Percentiles rank a stretch among this genome's conserved stretches.
Conservation (phyloP, 768 basidiomycete genomes). For the Boletus subcaerulescens region DNA sequence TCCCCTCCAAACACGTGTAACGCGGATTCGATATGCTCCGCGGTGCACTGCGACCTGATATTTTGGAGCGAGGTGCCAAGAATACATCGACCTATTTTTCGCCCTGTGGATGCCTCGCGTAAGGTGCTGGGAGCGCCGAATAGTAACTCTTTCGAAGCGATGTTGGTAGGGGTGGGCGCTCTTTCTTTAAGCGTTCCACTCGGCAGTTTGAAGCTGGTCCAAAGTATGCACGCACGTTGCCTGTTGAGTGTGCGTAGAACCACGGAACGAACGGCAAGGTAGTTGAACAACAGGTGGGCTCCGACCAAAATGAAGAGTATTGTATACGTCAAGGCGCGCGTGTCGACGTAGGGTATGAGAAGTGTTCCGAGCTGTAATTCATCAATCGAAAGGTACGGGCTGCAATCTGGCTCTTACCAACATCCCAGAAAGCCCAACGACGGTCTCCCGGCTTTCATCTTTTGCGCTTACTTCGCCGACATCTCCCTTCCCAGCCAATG, state of each 20-base stretch:
- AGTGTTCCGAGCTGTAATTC: slow-evolving; percentile 50
- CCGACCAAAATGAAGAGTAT: slow-evolving; percentile 49
- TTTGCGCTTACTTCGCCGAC: slow-evolving; percentile 72
- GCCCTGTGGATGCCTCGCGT: slow-evolving; percentile 35
- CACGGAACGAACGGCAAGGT: slow-evolving; percentile 56
- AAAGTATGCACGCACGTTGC: slow-evolving; percentile 54
- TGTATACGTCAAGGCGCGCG: slow-evolving; percentile 45
- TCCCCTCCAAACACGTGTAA: slow-evolving; percentile 43
- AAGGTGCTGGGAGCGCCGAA: slow-evolving; percentile 41
- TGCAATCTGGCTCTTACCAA: slow-evolving; percentile 41
- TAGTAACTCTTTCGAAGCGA: slow-evolving; percentile 44
- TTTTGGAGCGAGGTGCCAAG: slow-evolving; percentile 48
- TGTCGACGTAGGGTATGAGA: slow-evolving; percentile 55
- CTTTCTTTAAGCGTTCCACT: slow-evolving; percentile 8
- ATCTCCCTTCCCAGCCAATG: slow-evolving; percentile 51
- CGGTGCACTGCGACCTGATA: slow-evolving; percentile 1
- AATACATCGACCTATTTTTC: slow-evolving; percentile 42
- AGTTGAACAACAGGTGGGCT: slow-evolving; percentile 57
- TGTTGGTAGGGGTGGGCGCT: slow-evolving; percentile 34
- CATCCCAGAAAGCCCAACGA: slow-evolving; percentile 64
- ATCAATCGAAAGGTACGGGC: not conserved
- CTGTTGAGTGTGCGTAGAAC: slow-evolving; percentile 57
- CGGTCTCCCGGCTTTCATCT: slow-evolving; percentile 69
- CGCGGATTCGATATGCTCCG: slow-evolving; percentile 23
- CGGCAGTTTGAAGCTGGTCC: slow-evolving; percentile 32